Evolutionary conservation across 2,329 filamentous ascomycete species (phyloP).

Genomic region (Lojkania enalia): DNA sequence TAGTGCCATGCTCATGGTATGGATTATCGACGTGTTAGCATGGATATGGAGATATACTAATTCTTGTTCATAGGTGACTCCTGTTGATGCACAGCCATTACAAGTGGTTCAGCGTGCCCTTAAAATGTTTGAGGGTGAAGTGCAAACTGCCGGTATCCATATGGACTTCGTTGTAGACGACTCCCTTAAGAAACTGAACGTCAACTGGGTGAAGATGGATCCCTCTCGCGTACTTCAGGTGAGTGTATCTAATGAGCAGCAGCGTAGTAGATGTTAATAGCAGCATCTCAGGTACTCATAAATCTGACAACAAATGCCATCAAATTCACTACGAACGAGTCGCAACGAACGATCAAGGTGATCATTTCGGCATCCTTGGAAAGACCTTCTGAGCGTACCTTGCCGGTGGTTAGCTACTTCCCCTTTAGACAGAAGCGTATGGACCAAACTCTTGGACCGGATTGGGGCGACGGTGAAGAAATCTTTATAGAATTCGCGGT

Average conservation of each 20-base stretch:
- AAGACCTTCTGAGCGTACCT: constrained; percentile 51
- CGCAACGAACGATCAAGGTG: constrained; percentile 66
- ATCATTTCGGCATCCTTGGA: constrained; percentile 65
- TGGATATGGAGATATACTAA: not conserved
- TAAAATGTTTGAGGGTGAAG: constrained; percentile 78
- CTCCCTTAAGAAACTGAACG: constrained; percentile 60
- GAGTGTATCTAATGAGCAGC: constrained; percentile 6
- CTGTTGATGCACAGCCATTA: constrained; percentile 69
- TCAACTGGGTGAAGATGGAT: constrained; percentile 73
- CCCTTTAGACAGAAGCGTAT: constrained; percentile 57
- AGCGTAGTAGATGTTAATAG: not conserved
- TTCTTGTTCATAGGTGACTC: constrained; percentile 55
- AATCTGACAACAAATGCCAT: constrained; percentile 81
- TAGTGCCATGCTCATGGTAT: constrained; percentile 67
- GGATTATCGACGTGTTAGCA: not conserved
- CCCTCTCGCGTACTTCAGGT: constrained; percentile 74
- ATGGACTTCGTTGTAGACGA: constrained; percentile 66
- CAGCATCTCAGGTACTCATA: too few relatives aligned
- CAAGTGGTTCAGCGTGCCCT: constrained; percentile 67
- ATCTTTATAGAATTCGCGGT: constrained; percentile 74
- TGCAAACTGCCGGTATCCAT: constrained; percentile 69
- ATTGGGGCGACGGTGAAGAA: constrained; percentile 71
- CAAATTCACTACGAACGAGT: constrained; percentile 73
- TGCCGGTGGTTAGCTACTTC: constrained; percentile 62
- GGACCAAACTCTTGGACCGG: constrained; percentile 55